Conservation (phyloP, 306 rosid genomes). For the Malus asiatica region DNA sequence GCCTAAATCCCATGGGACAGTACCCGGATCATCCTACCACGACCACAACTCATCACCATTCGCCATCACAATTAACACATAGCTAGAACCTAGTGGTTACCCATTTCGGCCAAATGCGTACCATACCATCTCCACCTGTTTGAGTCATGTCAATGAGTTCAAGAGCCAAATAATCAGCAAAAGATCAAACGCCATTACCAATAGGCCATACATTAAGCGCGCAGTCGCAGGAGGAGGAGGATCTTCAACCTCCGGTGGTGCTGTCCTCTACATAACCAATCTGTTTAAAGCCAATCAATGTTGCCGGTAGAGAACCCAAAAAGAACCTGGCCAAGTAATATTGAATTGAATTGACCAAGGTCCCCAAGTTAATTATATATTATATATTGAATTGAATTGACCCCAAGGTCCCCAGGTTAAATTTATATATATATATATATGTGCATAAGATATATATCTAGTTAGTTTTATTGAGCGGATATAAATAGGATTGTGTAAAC, state of each 20-base stretch:
- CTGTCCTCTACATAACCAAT: constrained; percentile 7
- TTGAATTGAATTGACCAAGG: constrained; percentile 15
- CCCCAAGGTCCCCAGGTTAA: constrained; percentile 3
- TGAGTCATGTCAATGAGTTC: background rate
- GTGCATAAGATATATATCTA: background rate
- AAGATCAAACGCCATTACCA: no score
- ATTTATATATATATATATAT: no score
- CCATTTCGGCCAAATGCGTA: constrained; percentile 53
- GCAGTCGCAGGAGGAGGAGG: background rate
- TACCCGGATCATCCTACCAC: no score
- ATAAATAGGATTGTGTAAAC: no score
- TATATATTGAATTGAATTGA: background rate
- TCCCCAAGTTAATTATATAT: no score
- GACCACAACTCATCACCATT: no score
- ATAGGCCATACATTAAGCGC: no score
- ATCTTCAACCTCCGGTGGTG: constrained; percentile 10
- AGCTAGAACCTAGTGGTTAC: background rate
- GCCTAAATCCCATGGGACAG: no score
- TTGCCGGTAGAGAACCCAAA: constrained; percentile 13
- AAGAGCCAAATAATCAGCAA: background rate
- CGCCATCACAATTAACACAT: no score
- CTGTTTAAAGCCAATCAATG: no score
- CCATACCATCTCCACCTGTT: constrained; percentile 41
- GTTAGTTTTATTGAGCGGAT: no score
- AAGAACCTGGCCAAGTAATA: constrained; percentile 39